Base-by-base conservation (phyloP, 2,329 filamentous ascomycete species). In the Diaporthe ilicicola region DNA sequence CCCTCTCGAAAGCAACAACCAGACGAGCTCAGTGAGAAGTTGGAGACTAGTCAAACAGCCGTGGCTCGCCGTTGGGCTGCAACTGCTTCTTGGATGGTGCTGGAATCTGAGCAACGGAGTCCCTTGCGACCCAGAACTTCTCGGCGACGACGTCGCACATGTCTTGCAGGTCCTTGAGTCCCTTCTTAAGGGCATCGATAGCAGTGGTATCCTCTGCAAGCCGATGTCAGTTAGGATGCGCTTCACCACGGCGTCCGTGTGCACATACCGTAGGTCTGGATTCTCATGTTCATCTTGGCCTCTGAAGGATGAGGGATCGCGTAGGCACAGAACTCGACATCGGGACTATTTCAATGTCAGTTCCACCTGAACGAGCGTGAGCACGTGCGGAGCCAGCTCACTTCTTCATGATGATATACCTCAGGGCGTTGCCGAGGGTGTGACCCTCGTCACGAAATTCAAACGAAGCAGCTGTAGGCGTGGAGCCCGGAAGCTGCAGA, bases 391-490 rank as follows among this genome's bases (percentile, higher is more conserved):
- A 6, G 24, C 37, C 37, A 56, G 79, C 90, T 75, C 85, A 98
- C 95, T 99, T 99, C 84, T 98, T 98, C 93, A 97, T 98, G 78
- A 99, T 97, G 74, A 98, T 92, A 80, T 95, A 98, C 78, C 96
- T 89, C 76, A 99, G 84, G 12, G 95, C 94, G 82, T 99, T 99
- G 34, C 96, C 96, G 66, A 99, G 86, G 0, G 96, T 99, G 82
- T 99, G 96, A 53, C 97, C 94, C 84, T 99, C 96, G 55, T 94
- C 91, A 72, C 93, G 90, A 77, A 99, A 97, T 80, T 98, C 94
- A 80, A 98, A 99, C 19, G 94, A 97, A 37, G 96, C 96, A 5
- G 95, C 95, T 10, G 92, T 95, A 62, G 95, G 93, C 82, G 88
- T 92, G 69, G 93, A 93, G 59, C 95, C 95, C 44, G 94, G 92